Conservation (phyloP, 2,329 filamentous ascomycete species). For the Pestalotiopsis sp. region DNA sequence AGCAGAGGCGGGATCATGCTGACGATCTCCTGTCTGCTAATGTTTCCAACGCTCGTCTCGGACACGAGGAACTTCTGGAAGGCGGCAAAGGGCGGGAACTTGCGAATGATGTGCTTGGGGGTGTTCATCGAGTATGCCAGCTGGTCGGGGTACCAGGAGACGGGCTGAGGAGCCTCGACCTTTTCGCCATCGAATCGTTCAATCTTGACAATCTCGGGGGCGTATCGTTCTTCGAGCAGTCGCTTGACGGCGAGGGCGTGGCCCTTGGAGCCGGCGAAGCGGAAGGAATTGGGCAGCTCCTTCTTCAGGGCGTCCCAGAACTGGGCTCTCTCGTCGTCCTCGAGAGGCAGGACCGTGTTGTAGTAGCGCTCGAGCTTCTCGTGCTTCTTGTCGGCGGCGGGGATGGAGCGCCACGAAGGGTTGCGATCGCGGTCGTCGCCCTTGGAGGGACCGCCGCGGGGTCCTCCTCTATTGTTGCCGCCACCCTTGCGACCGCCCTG, state of each 20-base stretch:
- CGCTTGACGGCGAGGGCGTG: slow-evolving; percentile 93
- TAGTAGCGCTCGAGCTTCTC: slow-evolving; percentile 87
- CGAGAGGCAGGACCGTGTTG: slow-evolving; percentile 73
- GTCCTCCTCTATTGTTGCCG: slow-evolving; percentile 23
- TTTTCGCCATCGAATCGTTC: slow-evolving; percentile 78
- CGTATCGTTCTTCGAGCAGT: slow-evolving; percentile 84
- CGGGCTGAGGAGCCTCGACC: slow-evolving; percentile 79
- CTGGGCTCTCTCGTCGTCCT: slow-evolving; percentile 74
- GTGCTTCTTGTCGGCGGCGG: slow-evolving; percentile 76
- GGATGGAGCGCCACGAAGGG: slow-evolving; percentile 46
- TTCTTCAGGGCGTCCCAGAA: slow-evolving; percentile 86
- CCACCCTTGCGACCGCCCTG: slow-evolving; percentile 35
- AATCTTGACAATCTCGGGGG: slow-evolving; percentile 86
- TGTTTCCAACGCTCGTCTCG: slow-evolving; percentile 96
- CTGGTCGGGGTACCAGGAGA: slow-evolving; percentile 92
- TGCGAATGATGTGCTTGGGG: slow-evolving; percentile 92
- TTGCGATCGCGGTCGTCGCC: slow-evolving; percentile 46
- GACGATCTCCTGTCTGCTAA: slow-evolving; percentile 95
- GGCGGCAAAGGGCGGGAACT: slow-evolving; percentile 89
- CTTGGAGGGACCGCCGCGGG: slow-evolving; percentile 37
- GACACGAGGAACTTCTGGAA: slow-evolving; percentile 98
- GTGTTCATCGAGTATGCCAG: slow-evolving; percentile 98
- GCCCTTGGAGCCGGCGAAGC: slow-evolving; percentile 93
- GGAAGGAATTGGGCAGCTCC: slow-evolving; percentile 95
- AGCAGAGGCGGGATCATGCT: slow-evolving; percentile 98